Conservation (phyloP, 257 asterid genomes). For the Penstemon barbatus region DNA sequence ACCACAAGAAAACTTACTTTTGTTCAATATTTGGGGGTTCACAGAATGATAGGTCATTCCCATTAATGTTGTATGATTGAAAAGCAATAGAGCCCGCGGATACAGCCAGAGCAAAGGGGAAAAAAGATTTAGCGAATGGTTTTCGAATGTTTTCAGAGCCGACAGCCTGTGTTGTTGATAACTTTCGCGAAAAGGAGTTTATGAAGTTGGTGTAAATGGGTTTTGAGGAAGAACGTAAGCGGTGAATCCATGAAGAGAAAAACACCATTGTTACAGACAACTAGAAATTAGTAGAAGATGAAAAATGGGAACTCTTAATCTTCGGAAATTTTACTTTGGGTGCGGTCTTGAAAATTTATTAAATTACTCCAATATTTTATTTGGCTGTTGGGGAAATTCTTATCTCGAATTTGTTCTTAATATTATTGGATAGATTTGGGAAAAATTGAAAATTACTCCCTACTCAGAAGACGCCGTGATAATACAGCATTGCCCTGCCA, state of each 20-base stretch:
- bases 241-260: constrained; percentile 52
- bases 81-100: constrained; percentile 59
- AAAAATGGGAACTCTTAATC: no score
- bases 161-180: constrained; percentile 24
- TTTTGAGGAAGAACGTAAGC: constrained; percentile 57
- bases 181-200: constrained; percentile 29
- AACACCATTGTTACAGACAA: constrained; percentile 26
- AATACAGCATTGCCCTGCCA: constrained; percentile 54
- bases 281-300: no score
- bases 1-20: constrained; percentile 37
- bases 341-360: no score
- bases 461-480: constrained; percentile 65
- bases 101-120: constrained; percentile 66
- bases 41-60: constrained; percentile 44
- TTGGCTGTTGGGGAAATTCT: no score
- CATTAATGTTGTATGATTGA: constrained; percentile 35
- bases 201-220: constrained; percentile 36
- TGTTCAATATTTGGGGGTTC: constrained; percentile 57
- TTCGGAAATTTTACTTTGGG: no score
- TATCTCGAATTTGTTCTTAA: no score
- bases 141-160: constrained; percentile 32
- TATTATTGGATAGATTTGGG: no score
- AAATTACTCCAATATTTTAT: no score
- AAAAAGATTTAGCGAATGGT: constrained; percentile 36
- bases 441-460: no score